Conservation (phyloP, 768 basidiomycete species). For the Ramaria rubella region DNA sequence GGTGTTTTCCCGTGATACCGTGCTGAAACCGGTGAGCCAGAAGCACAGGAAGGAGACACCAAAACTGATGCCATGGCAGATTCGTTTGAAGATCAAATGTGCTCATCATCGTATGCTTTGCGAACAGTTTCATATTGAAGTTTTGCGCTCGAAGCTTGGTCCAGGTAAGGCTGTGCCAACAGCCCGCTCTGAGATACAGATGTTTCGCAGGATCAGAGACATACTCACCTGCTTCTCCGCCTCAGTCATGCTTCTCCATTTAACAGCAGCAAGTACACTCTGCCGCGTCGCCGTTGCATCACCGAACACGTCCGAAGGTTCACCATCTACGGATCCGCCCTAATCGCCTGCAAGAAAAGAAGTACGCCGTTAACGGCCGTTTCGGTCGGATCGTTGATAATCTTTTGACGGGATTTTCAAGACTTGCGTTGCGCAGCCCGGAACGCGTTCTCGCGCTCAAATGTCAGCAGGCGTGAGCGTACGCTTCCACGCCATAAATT, state of each 20-base stretch:
- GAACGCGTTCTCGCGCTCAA: slow-evolving; percentile 86
- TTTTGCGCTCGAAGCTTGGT: slow-evolving; percentile 93
- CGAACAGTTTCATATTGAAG: slow-evolving; percentile 85
- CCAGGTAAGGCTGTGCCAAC: slow-evolving; percentile 70
- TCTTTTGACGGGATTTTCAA: slow-evolving; percentile 87
- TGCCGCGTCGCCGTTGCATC: slow-evolving; percentile 91
- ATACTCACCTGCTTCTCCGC: slow-evolving; percentile 79
- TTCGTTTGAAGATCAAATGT: background rate
- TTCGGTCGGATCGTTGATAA: slow-evolving; percentile 97
- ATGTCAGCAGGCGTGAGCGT: slow-evolving; percentile 80
- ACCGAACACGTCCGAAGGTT: slow-evolving; percentile 76
- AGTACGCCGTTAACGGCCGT: slow-evolving; percentile 91
- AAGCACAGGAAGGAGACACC: background rate
- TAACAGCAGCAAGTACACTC: slow-evolving; percentile 86
- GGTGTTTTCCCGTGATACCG: background rate
- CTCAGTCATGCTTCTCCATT: slow-evolving; percentile 91
- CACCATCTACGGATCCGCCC: slow-evolving; percentile 70
- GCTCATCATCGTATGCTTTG: slow-evolving; percentile 70
- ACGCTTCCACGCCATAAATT: slow-evolving; percentile 78
- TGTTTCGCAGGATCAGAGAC: background rate
- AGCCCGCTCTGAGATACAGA: slow-evolving; percentile 12
- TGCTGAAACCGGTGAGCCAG: background rate
- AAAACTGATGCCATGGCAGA: background rate
- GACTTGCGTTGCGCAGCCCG: slow-evolving; percentile 89
- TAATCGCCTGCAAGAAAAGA: slow-evolving; percentile 90